These are phyloP conservation scores for Cladosporium sp. DNA, from an alignment of 2,329 filamentous ascomycete species.

Conservation along the genomic window DNA sequence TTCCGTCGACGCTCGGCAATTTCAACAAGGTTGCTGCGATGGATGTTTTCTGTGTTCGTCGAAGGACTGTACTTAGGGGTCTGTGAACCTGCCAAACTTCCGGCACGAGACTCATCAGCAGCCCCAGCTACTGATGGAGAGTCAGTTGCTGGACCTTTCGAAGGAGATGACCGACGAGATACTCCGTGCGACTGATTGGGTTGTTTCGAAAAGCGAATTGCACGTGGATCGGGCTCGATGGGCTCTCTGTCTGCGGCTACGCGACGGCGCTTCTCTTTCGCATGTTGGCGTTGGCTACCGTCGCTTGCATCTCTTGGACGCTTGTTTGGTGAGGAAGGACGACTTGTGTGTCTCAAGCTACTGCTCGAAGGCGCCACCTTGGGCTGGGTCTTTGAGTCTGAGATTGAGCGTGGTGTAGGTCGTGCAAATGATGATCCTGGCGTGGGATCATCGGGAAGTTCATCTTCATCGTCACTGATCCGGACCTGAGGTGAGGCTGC, in stretches of 20 bases:
- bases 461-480: neutral
- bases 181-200: neutral
- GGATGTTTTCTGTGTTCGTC: neutral
- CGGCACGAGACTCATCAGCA: neutral
- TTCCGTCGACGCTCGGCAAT: neutral
- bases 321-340: neutral
- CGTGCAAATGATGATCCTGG: neutral
- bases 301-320: neutral
- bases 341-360: neutral
- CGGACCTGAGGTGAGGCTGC: neutral
- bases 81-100: neutral
- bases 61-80: neutral
- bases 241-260: neutral
- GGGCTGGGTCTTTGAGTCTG: neutral
- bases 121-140: neutral
- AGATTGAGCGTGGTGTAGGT: neutral
- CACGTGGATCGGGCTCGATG: neutral
- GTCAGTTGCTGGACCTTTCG: neutral
- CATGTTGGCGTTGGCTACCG: neutral
- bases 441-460: neutral
- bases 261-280: neutral
- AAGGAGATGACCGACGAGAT: neutral
- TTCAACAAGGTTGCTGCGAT: neutral
- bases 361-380: neutral
- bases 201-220: neutral